These are phyloP conservation scores for Colletotrichum gigasporum DNA, from an alignment of 2,329 filamentous ascomycete species.

Conservation along the genomic window DNA sequence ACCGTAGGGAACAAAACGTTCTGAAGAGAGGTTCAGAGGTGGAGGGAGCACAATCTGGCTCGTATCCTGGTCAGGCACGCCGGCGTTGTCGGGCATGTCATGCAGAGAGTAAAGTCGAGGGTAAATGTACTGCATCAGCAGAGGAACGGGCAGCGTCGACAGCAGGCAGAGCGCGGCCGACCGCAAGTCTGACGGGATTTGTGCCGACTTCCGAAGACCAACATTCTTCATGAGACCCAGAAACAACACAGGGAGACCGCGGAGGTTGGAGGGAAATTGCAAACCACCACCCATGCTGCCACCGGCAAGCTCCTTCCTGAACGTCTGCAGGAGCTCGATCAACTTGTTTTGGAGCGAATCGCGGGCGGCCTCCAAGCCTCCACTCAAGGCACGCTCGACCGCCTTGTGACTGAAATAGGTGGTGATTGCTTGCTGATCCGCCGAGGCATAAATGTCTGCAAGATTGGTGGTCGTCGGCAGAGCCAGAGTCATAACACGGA, in stretches of 20 bases:
- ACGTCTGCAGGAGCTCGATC: slow-evolving; percentile 91
- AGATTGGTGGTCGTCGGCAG: slow-evolving; percentile 92
- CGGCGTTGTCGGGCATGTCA: slow-evolving; percentile 95
- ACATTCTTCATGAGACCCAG: slow-evolving; percentile 96
- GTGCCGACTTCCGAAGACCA: slow-evolving; percentile 88
- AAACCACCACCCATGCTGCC: slow-evolving; percentile 95
- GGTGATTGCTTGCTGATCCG: slow-evolving; percentile 92
- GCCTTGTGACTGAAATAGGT: slow-evolving; percentile 98
- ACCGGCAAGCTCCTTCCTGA: slow-evolving; percentile 95
- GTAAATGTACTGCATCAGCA: slow-evolving; percentile 94
- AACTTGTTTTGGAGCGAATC: slow-evolving; percentile 93
- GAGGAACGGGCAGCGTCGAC: slow-evolving; percentile 90
- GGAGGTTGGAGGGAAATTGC: slow-evolving; percentile 92
- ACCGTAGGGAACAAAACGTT: slow-evolving; percentile 87
- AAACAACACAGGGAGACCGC: slow-evolving; percentile 89
- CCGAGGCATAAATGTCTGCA: slow-evolving; percentile 91
- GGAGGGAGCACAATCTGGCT: slow-evolving; percentile 91
- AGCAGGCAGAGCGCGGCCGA: slow-evolving; percentile 92
- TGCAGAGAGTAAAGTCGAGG: slow-evolving; percentile 86
- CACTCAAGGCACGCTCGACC: slow-evolving; percentile 87
- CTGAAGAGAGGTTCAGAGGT: slow-evolving; percentile 85
- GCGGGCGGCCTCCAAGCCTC: slow-evolving; percentile 87
- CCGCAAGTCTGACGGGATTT: slow-evolving; percentile 92
- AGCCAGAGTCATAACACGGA: slow-evolving; percentile 91
- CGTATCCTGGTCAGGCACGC: slow-evolving; percentile 83